Conservation (phyloP, 2,329 filamentous ascomycete species). For the Colletotrichum salicis region DNA sequence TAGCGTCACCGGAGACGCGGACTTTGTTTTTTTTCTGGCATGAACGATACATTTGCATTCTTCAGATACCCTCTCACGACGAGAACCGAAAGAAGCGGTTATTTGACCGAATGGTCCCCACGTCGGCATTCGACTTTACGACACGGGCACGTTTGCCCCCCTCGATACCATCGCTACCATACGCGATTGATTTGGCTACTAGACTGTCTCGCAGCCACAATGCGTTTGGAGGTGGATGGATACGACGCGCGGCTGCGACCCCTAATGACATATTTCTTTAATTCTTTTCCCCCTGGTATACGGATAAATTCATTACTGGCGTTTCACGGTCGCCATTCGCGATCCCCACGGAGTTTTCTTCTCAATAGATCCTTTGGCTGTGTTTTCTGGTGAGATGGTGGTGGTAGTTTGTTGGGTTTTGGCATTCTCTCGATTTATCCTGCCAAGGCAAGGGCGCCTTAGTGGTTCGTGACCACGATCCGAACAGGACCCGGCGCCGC, state of each 20-base stretch:
- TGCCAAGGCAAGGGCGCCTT: too few species aligned
- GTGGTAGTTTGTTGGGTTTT: background rate
- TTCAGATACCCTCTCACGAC: slow-evolving; percentile 38
- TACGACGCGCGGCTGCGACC: slow-evolving; percentile 11
- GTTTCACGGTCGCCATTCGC: slow-evolving; percentile 28
- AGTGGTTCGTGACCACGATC: too few species aligned
- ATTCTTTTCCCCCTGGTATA: slow-evolving; percentile 38
- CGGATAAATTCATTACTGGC: slow-evolving; percentile 38
- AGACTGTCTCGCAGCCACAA: background rate
- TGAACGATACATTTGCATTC: slow-evolving; percentile 39
- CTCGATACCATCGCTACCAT: background rate
- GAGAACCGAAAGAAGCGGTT: slow-evolving; percentile 37
- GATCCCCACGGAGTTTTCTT: slow-evolving; percentile 31
- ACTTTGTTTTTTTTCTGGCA: slow-evolving; percentile 35
- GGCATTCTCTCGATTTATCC: background rate
- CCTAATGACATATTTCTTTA: slow-evolving; percentile 39
- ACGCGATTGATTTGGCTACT: background rate
- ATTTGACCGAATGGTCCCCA: slow-evolving; percentile 31
- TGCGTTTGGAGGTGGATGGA: background rate
- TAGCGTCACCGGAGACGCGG: slow-evolving; percentile 32
- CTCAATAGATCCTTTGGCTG: slow-evolving; percentile 34
- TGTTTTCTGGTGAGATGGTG: slow-evolving; percentile 10
- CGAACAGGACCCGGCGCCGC: too few species aligned
- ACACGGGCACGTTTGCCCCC: slow-evolving; percentile 20
- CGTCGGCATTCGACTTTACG: slow-evolving; percentile 32